Percentiles rank a stretch among this genome's conserved stretches.
These are phyloP conservation scores for Neurospora sp. DNA, from an alignment of 495 filamentous ascomycete genomes.

Conservation along the genomic window DNA sequence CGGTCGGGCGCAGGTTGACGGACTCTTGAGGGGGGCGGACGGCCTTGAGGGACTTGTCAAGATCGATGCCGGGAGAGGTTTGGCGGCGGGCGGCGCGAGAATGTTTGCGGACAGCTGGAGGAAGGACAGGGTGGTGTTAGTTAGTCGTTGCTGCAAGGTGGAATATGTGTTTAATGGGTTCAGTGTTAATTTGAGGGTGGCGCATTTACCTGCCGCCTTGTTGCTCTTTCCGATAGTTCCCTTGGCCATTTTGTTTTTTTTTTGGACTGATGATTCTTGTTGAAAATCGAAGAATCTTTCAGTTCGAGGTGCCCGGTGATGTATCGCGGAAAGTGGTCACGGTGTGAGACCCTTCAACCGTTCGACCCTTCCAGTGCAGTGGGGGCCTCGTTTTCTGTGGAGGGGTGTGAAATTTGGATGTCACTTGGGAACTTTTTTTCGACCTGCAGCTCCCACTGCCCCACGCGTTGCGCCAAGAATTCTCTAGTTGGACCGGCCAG, in stretches of 20 bases:
- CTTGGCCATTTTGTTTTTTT: conserved; percentile 27
- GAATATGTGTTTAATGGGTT: not conserved
- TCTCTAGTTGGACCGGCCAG: not conserved
- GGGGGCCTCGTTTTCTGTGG: not conserved
- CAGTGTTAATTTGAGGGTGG: not conserved
- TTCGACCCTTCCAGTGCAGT: not conserved
- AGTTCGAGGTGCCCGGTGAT: not conserved
- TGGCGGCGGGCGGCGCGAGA: conserved; percentile 67
- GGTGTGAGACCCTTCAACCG: not conserved
- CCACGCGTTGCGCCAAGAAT: not conserved
- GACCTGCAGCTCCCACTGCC: not conserved
- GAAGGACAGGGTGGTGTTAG: conserved; percentile 1
- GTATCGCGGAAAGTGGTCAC: not conserved
- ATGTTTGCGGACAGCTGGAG: conserved; percentile 39
- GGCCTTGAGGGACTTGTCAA: conserved; percentile 64
- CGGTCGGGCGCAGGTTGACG: conserved; percentile 41
- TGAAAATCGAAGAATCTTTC: not conserved
- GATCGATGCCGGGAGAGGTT: conserved; percentile 58
- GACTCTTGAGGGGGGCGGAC: conserved; percentile 46
- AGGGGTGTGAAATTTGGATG: not conserved
- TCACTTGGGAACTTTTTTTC: not conserved
- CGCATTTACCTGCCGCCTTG: conserved; percentile 19
- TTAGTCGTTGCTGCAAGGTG: not conserved
- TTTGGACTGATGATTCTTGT: not conserved
- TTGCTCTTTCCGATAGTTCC: conserved; percentile 30